Conservation (phyloP, 202 grass and related monocot species). For the Setaria italica region DNA sequence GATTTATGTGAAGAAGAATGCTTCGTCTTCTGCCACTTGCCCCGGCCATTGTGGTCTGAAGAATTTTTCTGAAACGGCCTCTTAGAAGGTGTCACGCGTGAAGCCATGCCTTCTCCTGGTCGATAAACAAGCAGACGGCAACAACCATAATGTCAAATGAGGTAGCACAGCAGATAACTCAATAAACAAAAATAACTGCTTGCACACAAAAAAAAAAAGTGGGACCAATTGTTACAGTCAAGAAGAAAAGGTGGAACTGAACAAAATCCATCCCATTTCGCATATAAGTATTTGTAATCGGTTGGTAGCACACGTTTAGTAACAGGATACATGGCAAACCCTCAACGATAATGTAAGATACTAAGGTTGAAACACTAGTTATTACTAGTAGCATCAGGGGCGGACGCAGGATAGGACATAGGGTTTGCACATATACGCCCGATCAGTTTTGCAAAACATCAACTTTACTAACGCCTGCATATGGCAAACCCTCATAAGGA, state of each 20-base stretch:
- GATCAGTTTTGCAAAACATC: no score
- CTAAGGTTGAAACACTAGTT: no score
- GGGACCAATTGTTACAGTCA: not conserved
- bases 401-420: no score
- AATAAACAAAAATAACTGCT: not conserved
- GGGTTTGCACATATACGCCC: no score
- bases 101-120: constrained; percentile 60
- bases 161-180: not conserved
- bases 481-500: no score
- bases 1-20: constrained; percentile 39
- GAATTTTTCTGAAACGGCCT: constrained; percentile 70
- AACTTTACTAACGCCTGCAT: no score
- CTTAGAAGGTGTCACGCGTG: constrained; percentile 66
- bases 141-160: constrained; percentile 3
- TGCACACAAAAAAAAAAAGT: not conserved
- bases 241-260: not conserved
- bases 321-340: no score
- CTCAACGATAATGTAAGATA: no score
- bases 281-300: not conserved
- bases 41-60: constrained; percentile 52
- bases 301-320: no score
- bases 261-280: not conserved
- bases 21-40: constrained; percentile 81
- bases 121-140: constrained; percentile 9
- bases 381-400: no score